Evolutionary conservation across 495 filamentous ascomycete species (phyloP), one percentile per base, ranked within the genome.

Genomic region (Umbilicaria muhlenbergii): DNA sequence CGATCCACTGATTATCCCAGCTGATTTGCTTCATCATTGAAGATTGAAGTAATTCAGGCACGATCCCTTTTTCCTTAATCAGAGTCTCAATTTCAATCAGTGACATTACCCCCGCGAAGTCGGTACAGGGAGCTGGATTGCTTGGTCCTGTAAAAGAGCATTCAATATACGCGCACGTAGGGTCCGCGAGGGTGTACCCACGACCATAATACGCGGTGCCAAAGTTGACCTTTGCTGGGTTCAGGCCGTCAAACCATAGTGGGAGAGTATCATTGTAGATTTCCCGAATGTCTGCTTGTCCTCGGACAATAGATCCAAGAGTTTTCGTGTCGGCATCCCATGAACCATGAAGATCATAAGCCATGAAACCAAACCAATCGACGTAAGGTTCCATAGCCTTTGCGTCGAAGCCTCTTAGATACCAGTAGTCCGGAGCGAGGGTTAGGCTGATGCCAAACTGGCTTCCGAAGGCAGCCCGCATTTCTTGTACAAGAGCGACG

Each of bases 311-410:
- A 11, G 50, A 42, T 1, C 53, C 60, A 5, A 57, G n/a, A n/a
- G n/a, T 41, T 32, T 55, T 44, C 37, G 61, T 7, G 43, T 34
- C 39, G 46, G 50, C 11, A 36, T 49, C 59, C 63, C 63, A 68
- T n/a, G 39, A 48, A 6, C 65, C 64, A 40, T 67, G 62, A 3
- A 68, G 38, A 50, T 67, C 57, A 35, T 73, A 74, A 12, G 59
- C 47, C 71, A 75, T 73, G 46, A 70, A 57, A 31, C 64, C 64
- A 43, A 74, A 68, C 15, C 54, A 74, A 45, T 72, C 66, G 6
- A 73, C 58, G 40, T 62, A 52, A 2, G 49, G 43, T 17, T 60
- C 53, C 52, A 76, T 58, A 1, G 50, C 56, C 12, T 47, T 56
- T 13, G 63, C 41, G 43, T 73, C 60, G 34, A 70, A 70, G 5